These are phyloP conservation scores for Clonostachys sp. DNA, from an alignment of 2,329 filamentous ascomycete species.

Conservation along the genomic window DNA sequence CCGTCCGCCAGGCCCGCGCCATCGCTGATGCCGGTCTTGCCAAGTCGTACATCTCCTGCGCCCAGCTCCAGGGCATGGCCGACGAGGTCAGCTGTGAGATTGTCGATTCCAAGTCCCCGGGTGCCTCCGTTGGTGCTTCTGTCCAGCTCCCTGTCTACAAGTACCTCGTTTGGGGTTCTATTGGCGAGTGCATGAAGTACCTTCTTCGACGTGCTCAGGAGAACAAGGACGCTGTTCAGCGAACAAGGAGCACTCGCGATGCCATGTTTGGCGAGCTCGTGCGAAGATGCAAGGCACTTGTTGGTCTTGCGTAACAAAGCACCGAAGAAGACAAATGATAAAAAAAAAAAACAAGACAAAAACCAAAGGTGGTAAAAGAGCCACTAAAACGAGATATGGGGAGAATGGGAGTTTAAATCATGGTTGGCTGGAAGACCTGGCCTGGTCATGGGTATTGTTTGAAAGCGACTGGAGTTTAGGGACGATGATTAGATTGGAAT, in stretches of 20 bases:
- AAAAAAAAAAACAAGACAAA: neutral
- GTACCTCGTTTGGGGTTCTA: conserved; percentile 66
- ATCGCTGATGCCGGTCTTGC: conserved; percentile 40
- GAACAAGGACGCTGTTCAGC: conserved; percentile 65
- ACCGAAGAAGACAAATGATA: neutral
- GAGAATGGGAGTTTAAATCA: no score
- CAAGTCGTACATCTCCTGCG: conserved; percentile 32
- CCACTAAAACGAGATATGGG: no score
- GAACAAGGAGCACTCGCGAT: conserved; percentile 57
- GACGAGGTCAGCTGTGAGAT: conserved; percentile 79
- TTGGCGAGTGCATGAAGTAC: conserved; percentile 83
- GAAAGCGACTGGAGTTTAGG: no score
- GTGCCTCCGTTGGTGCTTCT: neutral
- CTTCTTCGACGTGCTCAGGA: conserved; percentile 59
- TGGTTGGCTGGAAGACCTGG: no score
- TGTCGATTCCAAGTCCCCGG: conserved; percentile 19
- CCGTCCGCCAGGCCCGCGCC: conserved; percentile 54
- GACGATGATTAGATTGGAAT: no score
- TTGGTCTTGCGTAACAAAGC: conserved; percentile 22
- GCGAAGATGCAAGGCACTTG: conserved; percentile 41
- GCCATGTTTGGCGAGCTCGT: conserved; percentile 60
- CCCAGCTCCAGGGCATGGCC: conserved; percentile 92
- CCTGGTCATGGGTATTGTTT: no score
- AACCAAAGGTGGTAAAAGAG: no score
- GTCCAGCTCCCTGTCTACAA: conserved; percentile 58